Evolutionary conservation across 1,139 yeast species (phyloP), one percentile per base, ranked within the genome.

Genomic region (Suhomyces guaymorum): DNA sequence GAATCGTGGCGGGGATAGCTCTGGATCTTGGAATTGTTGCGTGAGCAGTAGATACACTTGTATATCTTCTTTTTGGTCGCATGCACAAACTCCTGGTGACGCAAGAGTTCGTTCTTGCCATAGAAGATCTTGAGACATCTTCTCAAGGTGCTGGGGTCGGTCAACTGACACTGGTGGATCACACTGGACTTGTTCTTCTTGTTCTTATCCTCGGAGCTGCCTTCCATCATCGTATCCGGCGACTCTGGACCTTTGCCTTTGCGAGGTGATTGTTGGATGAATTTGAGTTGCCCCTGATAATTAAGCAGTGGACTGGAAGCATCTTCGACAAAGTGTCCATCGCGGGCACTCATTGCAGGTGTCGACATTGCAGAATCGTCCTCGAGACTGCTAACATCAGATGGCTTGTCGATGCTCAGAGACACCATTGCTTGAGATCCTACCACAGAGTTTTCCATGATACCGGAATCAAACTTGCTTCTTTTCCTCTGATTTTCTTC

Each of bases 1-100:
- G 74, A 67, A 44, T 70, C 76, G 43, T 68, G 74, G 14, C 75
- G 54, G 1, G 75, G 75, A 43, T 70, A 70, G 44, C 71, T 63
- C 44, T 67, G 73, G 1, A 66, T 63, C 41, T 60, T 63, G n/a
- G 58, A 49, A 4, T 68, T 67, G 37, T 50, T 56, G 25, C 58
- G 48, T n/a, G 64, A 51, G 46, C 76, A 70, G 38, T 68, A 70
- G 8, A 65, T 55, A 46, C 76, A 70, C 42, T 66, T 64, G 51
- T 64, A 70, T 7, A 70, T 63, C 39, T 63, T 65, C 51, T 69
- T 70, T 33, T 64, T 60, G 14, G 74, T 66, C 11, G 75, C 75
- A 52, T 70, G 76, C 15, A 69, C 75, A 54, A 68, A 69, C 41
- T 70, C 75, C 46, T 70, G 74, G 48, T 70, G 76, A 37, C 75